Conservation (phyloP, 2,329 filamentous ascomycete species). For the Cladosporium oxysporum region DNA sequence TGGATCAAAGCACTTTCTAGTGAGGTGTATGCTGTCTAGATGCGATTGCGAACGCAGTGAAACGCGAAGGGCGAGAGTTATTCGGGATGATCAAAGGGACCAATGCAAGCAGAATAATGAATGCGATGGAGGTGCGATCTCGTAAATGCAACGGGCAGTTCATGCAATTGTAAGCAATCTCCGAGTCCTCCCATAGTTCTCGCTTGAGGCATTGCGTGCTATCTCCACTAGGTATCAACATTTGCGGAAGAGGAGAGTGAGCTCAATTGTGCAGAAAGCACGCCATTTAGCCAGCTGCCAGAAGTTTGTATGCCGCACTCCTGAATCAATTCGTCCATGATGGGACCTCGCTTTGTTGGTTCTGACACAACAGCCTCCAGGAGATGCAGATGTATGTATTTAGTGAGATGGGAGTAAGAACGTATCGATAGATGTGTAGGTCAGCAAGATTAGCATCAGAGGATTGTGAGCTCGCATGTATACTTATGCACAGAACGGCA, state of each 20-base stretch:
- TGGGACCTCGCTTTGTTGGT: neutral
- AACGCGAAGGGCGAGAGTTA: neutral
- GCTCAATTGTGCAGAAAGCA: slow-evolving; percentile 1
- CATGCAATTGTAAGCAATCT: neutral
- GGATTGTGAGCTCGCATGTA: neutral
- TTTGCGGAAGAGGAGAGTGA: neutral
- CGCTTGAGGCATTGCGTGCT: neutral
- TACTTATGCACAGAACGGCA: neutral
- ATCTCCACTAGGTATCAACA: slow-evolving; percentile 2
- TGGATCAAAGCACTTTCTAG: neutral
- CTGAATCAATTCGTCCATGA: neutral
- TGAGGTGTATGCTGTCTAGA: neutral
- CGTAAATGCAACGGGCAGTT: neutral
- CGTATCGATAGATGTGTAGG: neutral
- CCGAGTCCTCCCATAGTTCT: neutral
- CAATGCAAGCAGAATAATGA: neutral
- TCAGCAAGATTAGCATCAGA: neutral
- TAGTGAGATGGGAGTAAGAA: neutral
- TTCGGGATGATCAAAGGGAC: neutral
- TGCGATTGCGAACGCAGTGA: neutral
- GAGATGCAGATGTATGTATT: neutral
- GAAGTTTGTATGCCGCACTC: neutral
- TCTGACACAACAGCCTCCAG: neutral
- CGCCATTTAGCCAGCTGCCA: neutral
- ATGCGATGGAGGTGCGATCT: neutral